phyloP scores from a whole-genome alignment of 2,329 filamentous ascomycete genomes.

The Fusarium sp. region DNA sequence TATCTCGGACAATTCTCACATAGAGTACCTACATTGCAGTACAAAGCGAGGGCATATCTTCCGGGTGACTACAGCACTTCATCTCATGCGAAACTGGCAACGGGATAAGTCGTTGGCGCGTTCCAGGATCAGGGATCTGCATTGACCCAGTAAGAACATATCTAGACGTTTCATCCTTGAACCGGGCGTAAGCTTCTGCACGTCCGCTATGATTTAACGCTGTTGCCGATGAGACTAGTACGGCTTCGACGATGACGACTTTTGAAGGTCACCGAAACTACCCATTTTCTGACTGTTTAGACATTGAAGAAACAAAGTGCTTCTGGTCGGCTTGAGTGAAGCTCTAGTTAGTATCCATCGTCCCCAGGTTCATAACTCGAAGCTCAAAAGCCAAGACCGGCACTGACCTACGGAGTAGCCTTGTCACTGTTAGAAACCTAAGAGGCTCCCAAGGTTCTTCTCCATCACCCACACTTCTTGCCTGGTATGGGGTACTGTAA shows the following conservation, averaged over 20 bases:
- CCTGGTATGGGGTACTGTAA: slow-evolving; percentile 34
- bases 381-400: neutral
- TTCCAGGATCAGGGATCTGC: slow-evolving; percentile 41
- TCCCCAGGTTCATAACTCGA: neutral
- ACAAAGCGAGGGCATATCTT: slow-evolving; percentile 14
- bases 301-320: slow-evolving; percentile 13
- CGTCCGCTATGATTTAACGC: slow-evolving; percentile 16
- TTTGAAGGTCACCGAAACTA: slow-evolving; percentile 17
- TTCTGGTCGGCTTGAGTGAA: slow-evolving; percentile 2
- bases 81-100: slow-evolving; percentile 20
- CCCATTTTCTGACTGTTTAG: slow-evolving; percentile 1
- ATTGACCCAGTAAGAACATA: slow-evolving; percentile 25
- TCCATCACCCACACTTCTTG: slow-evolving; percentile 23
- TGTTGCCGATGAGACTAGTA: slow-evolving; percentile 21
- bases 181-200: slow-evolving; percentile 27
- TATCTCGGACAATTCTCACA: slow-evolving; percentile 7
- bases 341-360: slow-evolving; percentile 3
- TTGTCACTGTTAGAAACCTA: no score
- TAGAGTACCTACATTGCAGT: neutral
- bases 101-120: slow-evolving; percentile 4
- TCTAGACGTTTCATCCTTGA: slow-evolving; percentile 47
- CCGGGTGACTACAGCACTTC: slow-evolving; percentile 23
- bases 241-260: slow-evolving; percentile 21
- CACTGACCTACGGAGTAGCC: no score
- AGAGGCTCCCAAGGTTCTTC: slow-evolving; percentile 1